phyloP scores from a whole-genome alignment of 1,284 basidiomycete species.

The Boletus smithii region DNA sequence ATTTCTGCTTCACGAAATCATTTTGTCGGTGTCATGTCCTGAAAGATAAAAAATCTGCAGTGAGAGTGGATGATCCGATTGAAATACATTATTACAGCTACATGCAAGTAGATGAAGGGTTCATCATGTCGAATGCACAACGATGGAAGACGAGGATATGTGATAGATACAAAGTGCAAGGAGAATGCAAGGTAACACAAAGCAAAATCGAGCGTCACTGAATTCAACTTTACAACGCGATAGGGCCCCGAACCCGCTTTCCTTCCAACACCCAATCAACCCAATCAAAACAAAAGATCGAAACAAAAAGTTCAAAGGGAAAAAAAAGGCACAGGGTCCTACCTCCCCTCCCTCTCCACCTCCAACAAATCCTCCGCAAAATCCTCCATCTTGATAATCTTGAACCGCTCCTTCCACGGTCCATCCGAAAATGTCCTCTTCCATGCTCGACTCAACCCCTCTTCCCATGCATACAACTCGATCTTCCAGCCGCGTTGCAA shows the following conservation, averaged over 20 bases:
- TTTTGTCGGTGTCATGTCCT: too few relatives aligned
- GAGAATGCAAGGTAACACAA: constrained; percentile 4
- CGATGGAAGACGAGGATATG: too few relatives aligned
- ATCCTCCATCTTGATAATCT: constrained; percentile 58
- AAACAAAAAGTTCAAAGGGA: neutral
- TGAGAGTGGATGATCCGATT: too few relatives aligned
- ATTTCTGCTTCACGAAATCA: too few relatives aligned
- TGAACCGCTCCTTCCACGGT: constrained; percentile 43
- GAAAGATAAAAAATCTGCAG: too few relatives aligned
- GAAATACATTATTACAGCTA: too few relatives aligned
- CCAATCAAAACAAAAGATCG: neutral
- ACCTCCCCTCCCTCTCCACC: constrained; percentile 26
- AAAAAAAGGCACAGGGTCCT: neutral
- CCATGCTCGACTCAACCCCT: constrained; percentile 72
- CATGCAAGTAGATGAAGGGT: too few relatives aligned
- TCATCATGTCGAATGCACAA: too few relatives aligned
- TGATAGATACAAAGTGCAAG: constrained; percentile 14
- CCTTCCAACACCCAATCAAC: too few relatives aligned
- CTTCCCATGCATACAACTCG: constrained; percentile 84
- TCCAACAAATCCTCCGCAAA: constrained; percentile 57
- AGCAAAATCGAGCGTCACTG: constrained; percentile 3
- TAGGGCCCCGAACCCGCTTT: neutral
- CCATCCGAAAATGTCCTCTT: constrained; percentile 59
- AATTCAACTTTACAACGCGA: neutral
- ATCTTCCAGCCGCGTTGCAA: constrained; percentile 84